A percentile compares a stretch with the other conserved stretches of the same genome.
These are phyloP conservation scores for Datisca glomerata DNA, from an alignment of 306 rosid genomes.

Conservation along the genomic window DNA sequence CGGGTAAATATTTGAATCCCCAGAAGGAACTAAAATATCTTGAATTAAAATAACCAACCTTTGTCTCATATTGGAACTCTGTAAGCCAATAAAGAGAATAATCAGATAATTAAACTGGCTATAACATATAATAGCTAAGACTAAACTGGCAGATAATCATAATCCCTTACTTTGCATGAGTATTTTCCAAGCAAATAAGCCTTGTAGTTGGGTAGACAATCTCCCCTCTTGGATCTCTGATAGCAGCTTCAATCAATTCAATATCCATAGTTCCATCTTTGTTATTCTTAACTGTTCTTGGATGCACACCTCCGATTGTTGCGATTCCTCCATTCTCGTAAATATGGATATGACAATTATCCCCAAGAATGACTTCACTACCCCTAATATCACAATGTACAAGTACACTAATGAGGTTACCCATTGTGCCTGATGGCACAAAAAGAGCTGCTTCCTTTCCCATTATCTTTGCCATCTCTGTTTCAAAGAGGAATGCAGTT, in stretches of 20 bases:
- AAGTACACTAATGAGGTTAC: constrained; percentile 81
- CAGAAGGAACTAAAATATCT: too few relatives aligned
- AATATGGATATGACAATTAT: constrained; percentile 62
- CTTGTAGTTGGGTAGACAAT: constrained; percentile 61
- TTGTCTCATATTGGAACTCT: too few relatives aligned
- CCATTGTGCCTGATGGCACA: constrained; percentile 97
- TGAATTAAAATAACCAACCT: too few relatives aligned
- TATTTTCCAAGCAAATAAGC: constrained; percentile 90
- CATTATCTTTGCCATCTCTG: constrained; percentile 56
- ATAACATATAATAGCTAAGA: not conserved
- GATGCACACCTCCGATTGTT: constrained; percentile 88
- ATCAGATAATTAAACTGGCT: not conserved
- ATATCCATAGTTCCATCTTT: constrained; percentile 84
- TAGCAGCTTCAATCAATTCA: constrained; percentile 59
- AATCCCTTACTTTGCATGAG: constrained; percentile 95
- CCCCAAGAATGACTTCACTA: constrained; percentile 83
- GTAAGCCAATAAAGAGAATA: too few relatives aligned
- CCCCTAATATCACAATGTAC: constrained; percentile 82
- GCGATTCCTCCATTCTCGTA: constrained; percentile 89
- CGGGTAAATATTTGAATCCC: too few relatives aligned
- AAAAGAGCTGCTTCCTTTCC: constrained; percentile 89
- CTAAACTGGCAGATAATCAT: constrained; percentile 8
- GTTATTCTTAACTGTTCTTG: constrained; percentile 53
- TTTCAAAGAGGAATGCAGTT: constrained; percentile 50
- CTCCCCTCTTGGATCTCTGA: constrained; percentile 56